These are phyloP conservation scores for Picea mariana DNA, from an alignment of 83 land plant genomes.

Conservation along the genomic window DNA sequence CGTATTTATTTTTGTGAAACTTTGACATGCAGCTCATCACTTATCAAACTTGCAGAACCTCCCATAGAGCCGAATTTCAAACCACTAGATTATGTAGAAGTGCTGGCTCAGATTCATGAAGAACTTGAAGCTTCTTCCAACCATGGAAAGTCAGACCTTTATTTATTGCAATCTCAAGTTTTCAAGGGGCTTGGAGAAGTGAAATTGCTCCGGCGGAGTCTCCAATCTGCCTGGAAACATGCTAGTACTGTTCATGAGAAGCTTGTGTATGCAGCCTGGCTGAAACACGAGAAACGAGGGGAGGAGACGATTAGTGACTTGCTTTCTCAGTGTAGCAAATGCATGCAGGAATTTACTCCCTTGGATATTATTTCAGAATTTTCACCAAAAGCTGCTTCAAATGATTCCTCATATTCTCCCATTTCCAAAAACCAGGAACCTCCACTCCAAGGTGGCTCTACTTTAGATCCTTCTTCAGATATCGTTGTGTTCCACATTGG, in stretches of 20 bases:
- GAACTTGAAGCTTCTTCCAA: slow-evolving; percentile 28
- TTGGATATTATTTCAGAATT: slow-evolving; percentile 57
- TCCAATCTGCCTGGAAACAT: slow-evolving; percentile 74
- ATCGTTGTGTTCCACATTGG: slow-evolving; percentile 62
- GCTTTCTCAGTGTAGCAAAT: slow-evolving; percentile 65
- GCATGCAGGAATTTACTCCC: slow-evolving; percentile 48
- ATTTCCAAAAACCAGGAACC: slow-evolving; percentile 4
- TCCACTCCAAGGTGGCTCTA: slow-evolving; percentile 1
- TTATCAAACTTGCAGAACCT: slow-evolving; percentile 68
- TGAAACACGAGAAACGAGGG: slow-evolving; percentile 79
- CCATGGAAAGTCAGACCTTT: slow-evolving; percentile 52
- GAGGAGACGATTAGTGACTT: slow-evolving; percentile 70
- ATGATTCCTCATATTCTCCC: slow-evolving; percentile 20
- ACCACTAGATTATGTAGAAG: slow-evolving; percentile 73
- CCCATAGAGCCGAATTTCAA: slow-evolving; percentile 21
- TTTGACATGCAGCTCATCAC: slow-evolving; percentile 46
- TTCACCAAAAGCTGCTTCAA: slow-evolving; percentile 13
- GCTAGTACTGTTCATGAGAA: slow-evolving; percentile 71
- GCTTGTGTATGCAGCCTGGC: slow-evolving; percentile 82
- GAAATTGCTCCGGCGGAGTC: slow-evolving; percentile 71
- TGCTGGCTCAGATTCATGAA: slow-evolving; percentile 49
- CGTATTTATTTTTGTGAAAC: slow-evolving; percentile 6
- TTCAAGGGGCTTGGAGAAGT: slow-evolving; percentile 83
- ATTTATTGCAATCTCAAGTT: slow-evolving; percentile 73
- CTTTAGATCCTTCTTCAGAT: background rate